These are phyloP conservation scores for Pezicula neosporulosa DNA, from an alignment of 2,329 filamentous ascomycete genomes.

Conservation along the genomic window DNA sequence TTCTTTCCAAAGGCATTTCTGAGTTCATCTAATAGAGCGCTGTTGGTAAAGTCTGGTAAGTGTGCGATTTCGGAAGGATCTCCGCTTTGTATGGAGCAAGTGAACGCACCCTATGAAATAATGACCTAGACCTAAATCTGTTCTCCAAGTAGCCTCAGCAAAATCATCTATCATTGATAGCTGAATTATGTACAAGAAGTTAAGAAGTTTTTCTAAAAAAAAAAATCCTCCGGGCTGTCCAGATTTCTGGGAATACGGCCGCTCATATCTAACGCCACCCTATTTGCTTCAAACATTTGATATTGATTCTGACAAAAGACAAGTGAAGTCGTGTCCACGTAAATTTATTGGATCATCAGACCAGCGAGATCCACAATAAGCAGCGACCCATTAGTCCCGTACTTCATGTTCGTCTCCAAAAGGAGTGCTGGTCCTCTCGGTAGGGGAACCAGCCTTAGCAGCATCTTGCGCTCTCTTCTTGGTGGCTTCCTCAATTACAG, in stretches of 20 bases:
- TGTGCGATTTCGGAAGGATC: too few species aligned
- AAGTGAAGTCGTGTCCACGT: conserved; percentile 10
- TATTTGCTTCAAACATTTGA: conserved; percentile 8
- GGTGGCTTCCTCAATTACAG: conserved; percentile 52
- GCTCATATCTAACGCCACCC: conserved; percentile 10
- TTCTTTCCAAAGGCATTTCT: too few species aligned
- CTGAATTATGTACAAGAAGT: neutral
- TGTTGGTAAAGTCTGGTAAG: too few species aligned
- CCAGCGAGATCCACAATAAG: conserved; percentile 2
- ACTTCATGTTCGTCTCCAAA: conserved; percentile 58
- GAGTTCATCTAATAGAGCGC: too few species aligned
- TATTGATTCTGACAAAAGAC: conserved; percentile 21
- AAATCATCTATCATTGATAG: neutral
- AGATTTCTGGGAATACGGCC: neutral
- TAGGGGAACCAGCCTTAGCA: conserved; percentile 19
- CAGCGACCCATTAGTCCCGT: conserved; percentile 33
- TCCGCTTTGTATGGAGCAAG: too few species aligned
- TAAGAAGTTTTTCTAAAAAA: neutral
- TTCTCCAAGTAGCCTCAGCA: neutral
- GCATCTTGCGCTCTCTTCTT: conserved; percentile 28
- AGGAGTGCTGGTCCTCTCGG: conserved; percentile 41
- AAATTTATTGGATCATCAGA: conserved; percentile 1
- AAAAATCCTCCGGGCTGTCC: neutral
- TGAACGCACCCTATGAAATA: too few species aligned
- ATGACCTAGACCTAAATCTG: too few species aligned